Evolutionary conservation across 805 yeast species (phyloP).

Genomic region (Saccharomycopsis fermentans): DNA sequence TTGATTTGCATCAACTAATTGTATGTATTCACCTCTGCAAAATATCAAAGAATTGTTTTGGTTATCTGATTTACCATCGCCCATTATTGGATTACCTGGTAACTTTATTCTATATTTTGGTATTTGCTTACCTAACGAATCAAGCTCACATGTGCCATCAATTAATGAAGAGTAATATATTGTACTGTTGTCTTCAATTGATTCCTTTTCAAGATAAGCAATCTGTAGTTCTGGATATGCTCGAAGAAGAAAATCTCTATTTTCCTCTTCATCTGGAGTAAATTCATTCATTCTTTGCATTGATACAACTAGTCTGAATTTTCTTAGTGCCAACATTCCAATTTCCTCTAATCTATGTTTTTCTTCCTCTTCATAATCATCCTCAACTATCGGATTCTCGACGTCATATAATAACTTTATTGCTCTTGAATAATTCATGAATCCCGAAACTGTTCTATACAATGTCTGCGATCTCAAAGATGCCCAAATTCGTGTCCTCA

Average conservation of each 20-base stretch:
- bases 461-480: conserved; percentile 65
- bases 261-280: conserved; percentile 45
- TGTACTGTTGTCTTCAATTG: conserved; percentile 17
- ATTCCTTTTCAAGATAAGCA: conserved; percentile 44
- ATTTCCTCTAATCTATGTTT: conserved; percentile 22
- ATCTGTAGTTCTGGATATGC: conserved; percentile 62
- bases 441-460: conserved; percentile 65
- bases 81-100: conserved; percentile 74
- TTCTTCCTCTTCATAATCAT: conserved; percentile 12
- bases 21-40: conserved; percentile 73
- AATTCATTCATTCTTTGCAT: conserved; percentile 52
- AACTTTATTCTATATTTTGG: conserved; percentile 57
- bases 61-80: conserved; percentile 80
- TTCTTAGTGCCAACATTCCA: conserved; percentile 46
- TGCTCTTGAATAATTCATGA: conserved; percentile 60
- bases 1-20: conserved; percentile 75
- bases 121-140: conserved; percentile 45
- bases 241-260: conserved; percentile 47
- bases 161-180: conserved; percentile 52
- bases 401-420: conserved; percentile 51
- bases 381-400: conserved; percentile 37
- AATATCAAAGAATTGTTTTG: conserved; percentile 70
- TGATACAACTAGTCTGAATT: conserved; percentile 54
- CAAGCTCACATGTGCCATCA: conserved; percentile 58
- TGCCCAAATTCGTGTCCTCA: conserved; percentile 70